A percentile compares a stretch with the other conserved stretches of the same genome.
These are phyloP conservation scores for Solanum hybrid DNA, from an alignment of 305 asterid species.

Conservation along the genomic window DNA sequence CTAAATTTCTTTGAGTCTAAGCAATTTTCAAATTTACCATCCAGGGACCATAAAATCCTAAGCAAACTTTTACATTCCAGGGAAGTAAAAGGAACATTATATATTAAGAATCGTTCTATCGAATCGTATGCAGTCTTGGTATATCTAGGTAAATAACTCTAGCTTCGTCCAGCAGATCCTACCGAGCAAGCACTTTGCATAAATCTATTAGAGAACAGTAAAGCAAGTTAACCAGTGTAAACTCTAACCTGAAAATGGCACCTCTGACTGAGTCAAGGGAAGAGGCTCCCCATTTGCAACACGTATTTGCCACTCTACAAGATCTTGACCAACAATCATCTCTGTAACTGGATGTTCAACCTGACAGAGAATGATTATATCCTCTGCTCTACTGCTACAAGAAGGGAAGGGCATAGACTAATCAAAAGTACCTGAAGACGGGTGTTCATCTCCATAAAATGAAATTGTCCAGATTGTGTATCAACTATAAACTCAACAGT, in stretches of 20 bases:
- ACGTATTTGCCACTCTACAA: constrained; percentile 98
- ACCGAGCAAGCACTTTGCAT: not conserved
- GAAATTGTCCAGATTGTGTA: constrained; percentile 71
- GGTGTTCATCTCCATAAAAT: constrained; percentile 99
- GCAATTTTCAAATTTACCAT: not conserved
- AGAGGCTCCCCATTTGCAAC: constrained; percentile 95
- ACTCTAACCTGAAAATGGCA: constrained; percentile 71
- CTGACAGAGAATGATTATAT: constrained; percentile 25
- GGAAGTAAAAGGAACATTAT: not conserved
- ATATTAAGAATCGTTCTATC: not conserved
- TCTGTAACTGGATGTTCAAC: constrained; percentile 99
- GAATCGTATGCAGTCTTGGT: not conserved
- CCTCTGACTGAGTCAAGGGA: constrained; percentile 72
- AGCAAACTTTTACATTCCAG: not conserved
- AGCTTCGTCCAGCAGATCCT: not conserved
- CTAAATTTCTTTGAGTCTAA: not conserved
- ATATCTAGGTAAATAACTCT: not conserved
- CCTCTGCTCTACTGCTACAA: constrained; percentile 3
- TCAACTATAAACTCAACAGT: constrained; percentile 96
- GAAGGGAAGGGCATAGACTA: constrained; percentile 6
- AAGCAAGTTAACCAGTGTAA: not conserved
- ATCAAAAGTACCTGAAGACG: constrained; percentile 80
- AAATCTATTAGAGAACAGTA: not conserved
- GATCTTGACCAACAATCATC: constrained; percentile 98
- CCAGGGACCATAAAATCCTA: not conserved